Base-by-base conservation (phyloP, 2,329 filamentous ascomycete genomes). In the Fusarium graminum region DNA sequence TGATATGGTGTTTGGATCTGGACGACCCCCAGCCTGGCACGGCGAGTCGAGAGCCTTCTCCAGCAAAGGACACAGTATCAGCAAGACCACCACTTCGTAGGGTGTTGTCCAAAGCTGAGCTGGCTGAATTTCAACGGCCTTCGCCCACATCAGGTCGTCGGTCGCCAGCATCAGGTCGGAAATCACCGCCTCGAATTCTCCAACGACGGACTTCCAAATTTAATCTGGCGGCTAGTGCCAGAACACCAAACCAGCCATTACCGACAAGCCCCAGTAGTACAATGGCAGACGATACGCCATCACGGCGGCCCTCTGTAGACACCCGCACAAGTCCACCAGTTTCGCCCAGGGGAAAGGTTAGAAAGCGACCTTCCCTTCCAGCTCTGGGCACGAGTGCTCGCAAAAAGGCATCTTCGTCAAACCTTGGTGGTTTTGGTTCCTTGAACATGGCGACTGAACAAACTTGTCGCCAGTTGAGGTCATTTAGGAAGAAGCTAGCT, bases 71-170 rank as follows among this genome's bases (percentile, higher is more conserved):
- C 6, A 69, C 70, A 19, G 80, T 86, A 3, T 82, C 87, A 2
- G 82, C 84, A 36, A 88, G 89, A 29, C 92, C 90, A 34, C 94
- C 94, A 6, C 80, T 98, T 32, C 86, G 95, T 52, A 91, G 92
- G 54, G 91, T 99, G 10, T 82, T 98, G 30, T 97, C 94, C 3
- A 93, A 92, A 70, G 90, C 91, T 1, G 94, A 98, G 72, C 81
- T 98, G 39, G 91, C 93, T 10, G 92, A 94, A 62, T 94, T 97
- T 62, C 86, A 88, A 65, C 80, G 86, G 6, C 80, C 84, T 6
- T 80, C 82, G 1, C 72, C 81, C 11, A 75, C 80, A 7, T 74
- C 77, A 7, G 84, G 85, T 5, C 81, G 84, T 45, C 81, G 81
- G 17, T 89, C 86, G 22, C 72, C 81, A 10, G 76, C 80, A 10